Evolutionary conservation across 2,329 filamentous ascomycete species (phyloP).

Genomic region (Tolypocladium tropicale): DNA sequence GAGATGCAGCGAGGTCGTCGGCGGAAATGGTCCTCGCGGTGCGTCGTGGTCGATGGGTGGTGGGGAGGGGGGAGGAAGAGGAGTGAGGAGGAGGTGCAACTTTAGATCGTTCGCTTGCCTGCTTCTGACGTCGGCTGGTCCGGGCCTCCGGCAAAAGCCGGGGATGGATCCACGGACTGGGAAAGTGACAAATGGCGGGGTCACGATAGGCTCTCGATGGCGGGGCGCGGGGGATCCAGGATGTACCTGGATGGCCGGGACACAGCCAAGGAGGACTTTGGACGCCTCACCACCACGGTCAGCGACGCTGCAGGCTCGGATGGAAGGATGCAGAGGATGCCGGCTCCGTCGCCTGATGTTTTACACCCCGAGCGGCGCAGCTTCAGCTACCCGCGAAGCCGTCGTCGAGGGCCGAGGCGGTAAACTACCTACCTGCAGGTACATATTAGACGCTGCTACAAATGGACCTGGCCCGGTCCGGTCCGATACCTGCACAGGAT

Average conservation of each 20-base stretch:
- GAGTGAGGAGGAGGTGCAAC: background rate
- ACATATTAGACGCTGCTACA: too few relatives aligned
- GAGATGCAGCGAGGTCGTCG: background rate
- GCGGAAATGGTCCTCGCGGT: background rate
- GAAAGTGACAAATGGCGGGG: constrained; percentile 21
- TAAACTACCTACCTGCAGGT: background rate
- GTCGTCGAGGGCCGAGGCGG: too few relatives aligned
- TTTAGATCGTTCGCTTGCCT: background rate
- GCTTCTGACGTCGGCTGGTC: background rate
- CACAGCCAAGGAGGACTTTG: background rate
- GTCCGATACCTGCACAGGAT: too few relatives aligned
- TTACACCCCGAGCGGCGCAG: rapidly evolving
- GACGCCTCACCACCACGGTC: background rate
- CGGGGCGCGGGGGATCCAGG: background rate
- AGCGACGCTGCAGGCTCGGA: background rate
- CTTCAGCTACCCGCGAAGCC: too few relatives aligned
- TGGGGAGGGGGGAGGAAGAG: background rate
- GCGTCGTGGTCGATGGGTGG: background rate
- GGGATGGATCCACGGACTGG: constrained; percentile 2
- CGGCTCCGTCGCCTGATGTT: background rate
- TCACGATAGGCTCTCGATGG: constrained; percentile 17
- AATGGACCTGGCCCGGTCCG: too few relatives aligned
- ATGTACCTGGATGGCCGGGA: background rate
- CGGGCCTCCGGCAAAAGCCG: constrained; percentile 14
- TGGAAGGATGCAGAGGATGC: background rate